Evolutionary conservation across 192 early-diverging fungal genomes (phyloP), one percentile per base, ranked within the genome.

Genomic region (Mortierella alpina): DNA sequence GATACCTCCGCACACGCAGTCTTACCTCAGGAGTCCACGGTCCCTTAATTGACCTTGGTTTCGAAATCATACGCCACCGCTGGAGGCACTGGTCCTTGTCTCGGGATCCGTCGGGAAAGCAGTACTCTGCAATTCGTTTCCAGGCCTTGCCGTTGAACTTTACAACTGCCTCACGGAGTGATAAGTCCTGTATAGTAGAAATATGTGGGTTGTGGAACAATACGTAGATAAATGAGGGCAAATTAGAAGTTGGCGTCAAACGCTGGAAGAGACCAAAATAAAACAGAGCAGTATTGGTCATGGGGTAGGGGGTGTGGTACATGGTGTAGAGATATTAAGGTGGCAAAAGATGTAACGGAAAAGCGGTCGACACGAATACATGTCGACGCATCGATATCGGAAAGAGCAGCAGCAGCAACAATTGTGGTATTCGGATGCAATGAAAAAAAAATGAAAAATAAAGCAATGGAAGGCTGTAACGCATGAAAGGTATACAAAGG

Each of bases 111-210:
- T 80, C 70, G 17, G 77, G 70, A 39, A 80, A 80, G 48, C 77
- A 80, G 44, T 68, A 72, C 40, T 80, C 77, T 41, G 77, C 77
- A 47, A 80, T 80, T 61, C 77, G 59, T 53, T 80, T 80, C 77
- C 77, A 80, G 47, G 77, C 70, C 63, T 80, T 80, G 51, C 77
- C 77, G 77, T 80, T 80, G 66, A 80, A 80, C 61, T 80, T 80
- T 57, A 72, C 65, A 20, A 72, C 69, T 15, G 77, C 77, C 63
- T 80, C 77, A 17, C 77, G 69, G 51, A 80, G 77, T 40, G 72
- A 52, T 9, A 22, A 64, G 44, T 80, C 77, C 77, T 80, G 52
- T 57, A 22, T 40, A 12, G 13, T 7, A 4, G 46, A 22, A 5
- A 8, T 23, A 53, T 15, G 69, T 45, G 31, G 22, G 58, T 8